These are phyloP conservation scores for Arctium lappa DNA, from an alignment of 129 eudicot species.

Conservation along the genomic window DNA sequence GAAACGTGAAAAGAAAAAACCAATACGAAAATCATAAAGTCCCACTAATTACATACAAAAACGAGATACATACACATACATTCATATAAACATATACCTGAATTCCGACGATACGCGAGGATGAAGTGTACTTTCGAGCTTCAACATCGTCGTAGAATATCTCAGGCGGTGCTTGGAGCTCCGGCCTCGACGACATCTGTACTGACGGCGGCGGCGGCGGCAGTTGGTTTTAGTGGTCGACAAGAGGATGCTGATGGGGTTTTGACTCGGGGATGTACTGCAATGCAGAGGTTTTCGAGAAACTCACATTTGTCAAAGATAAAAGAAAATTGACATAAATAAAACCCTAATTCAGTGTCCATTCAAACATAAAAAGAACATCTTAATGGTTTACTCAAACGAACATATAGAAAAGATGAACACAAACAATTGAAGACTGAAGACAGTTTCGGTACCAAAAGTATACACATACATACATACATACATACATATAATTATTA, in stretches of 20 bases:
- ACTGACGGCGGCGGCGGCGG: background rate
- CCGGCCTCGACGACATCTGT: slow-evolving; percentile 76
- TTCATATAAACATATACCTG: slow-evolving; percentile 47
- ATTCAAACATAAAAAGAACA: too few species aligned
- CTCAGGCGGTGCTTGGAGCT: slow-evolving; percentile 96
- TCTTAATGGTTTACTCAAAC: too few species aligned
- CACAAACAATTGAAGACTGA: too few species aligned
- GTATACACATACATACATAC: too few species aligned
- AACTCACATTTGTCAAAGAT: too few species aligned
- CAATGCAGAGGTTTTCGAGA: background rate
- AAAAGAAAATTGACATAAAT: too few species aligned
- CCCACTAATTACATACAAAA: background rate
- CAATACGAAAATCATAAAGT: background rate
- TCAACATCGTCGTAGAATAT: slow-evolving; percentile 88
- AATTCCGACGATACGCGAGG: slow-evolving; percentile 94
- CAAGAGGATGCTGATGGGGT: slow-evolving; percentile 5
- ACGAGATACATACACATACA: background rate
- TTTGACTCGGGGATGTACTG: background rate
- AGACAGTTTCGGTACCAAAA: too few species aligned
- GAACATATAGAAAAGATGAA: too few species aligned
- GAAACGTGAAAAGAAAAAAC: background rate
- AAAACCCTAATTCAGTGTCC: too few species aligned
- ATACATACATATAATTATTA: too few species aligned
- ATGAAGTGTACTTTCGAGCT: slow-evolving; percentile 97
- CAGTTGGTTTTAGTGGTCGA: background rate